Conservation (phyloP, 2,329 filamentous ascomycete genomes). For the Alternaria consortialis region DNA sequence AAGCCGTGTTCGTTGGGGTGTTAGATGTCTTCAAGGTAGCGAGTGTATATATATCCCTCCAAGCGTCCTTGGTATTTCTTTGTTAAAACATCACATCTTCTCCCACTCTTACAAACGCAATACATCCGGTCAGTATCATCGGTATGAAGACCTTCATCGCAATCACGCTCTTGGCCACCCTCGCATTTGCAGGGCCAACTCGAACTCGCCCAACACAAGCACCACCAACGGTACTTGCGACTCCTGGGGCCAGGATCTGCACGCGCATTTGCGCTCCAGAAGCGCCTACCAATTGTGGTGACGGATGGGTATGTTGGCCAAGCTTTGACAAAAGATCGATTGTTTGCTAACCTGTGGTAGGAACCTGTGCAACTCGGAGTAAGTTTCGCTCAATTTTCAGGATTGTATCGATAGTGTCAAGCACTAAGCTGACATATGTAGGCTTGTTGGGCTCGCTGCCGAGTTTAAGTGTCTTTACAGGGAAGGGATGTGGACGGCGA, state of each 20-base stretch:
- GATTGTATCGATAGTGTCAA: too few species aligned
- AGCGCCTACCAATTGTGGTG: not conserved
- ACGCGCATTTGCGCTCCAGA: not conserved
- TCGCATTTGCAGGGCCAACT: not conserved
- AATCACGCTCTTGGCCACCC: not conserved
- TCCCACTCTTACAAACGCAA: not conserved
- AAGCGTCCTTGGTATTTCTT: not conserved
- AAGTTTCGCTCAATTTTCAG: not conserved
- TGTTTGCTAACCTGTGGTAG: not conserved
- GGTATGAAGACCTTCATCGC: not conserved
- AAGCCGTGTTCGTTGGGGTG: not conserved
- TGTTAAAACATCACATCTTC: not conserved
- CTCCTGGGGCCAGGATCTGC: not conserved
- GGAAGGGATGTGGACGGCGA: not conserved
- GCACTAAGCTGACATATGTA: not conserved
- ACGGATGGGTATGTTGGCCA: not conserved
- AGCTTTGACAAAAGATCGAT: not conserved
- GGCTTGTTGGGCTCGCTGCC: slow-evolving; percentile 1
- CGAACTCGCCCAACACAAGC: not conserved
- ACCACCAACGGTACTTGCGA: not conserved
- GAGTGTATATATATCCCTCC: not conserved
- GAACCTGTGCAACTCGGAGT: not conserved
- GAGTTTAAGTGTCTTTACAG: not conserved
- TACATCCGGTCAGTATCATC: too few species aligned
- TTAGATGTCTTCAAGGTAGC: not conserved